Evolutionary conservation across 768 basidiomycete species (phyloP).

Genomic region (Serendipita sp.): DNA sequence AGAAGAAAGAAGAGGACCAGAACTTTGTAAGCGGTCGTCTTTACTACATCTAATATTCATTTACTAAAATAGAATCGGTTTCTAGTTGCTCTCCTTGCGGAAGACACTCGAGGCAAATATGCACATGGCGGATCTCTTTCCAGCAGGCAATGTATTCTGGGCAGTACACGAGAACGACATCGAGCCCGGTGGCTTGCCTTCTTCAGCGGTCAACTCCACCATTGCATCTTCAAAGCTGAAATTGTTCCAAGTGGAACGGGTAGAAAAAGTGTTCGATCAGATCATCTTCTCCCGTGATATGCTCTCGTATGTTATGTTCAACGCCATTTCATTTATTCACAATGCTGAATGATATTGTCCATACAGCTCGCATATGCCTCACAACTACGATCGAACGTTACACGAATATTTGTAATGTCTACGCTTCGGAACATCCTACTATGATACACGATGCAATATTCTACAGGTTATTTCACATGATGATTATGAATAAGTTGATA

Average conservation of each 20-base stretch:
- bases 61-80: conserved; percentile 34
- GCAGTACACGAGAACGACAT: conserved; percentile 59
- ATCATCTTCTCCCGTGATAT: conserved; percentile 71
- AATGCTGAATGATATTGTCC: background rate
- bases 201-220: conserved; percentile 14
- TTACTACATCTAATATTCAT: too few relatives aligned
- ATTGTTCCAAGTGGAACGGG: conserved; percentile 62
- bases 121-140: conserved; percentile 49
- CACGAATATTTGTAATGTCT: conserved; percentile 54
- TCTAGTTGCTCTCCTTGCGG: conserved; percentile 58
- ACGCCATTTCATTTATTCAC: conserved; percentile 6
- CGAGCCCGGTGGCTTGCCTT: conserved; percentile 30
- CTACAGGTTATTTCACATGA: too few relatives aligned
- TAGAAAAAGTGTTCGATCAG: conserved; percentile 63
- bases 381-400: conserved; percentile 62
- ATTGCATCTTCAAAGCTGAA: conserved; percentile 24
- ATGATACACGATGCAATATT: background rate
- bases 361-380: conserved; percentile 46
- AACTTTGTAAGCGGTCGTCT: background rate
- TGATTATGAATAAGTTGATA: too few relatives aligned
- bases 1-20: conserved; percentile 20
- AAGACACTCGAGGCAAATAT: conserved; percentile 79
- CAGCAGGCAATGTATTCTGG: conserved; percentile 67
- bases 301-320: conserved; percentile 41
- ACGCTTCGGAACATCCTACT: too few relatives aligned